phyloP scores from a whole-genome alignment of 2,329 filamentous ascomycete species.

The Fusarium subtropicale region DNA sequence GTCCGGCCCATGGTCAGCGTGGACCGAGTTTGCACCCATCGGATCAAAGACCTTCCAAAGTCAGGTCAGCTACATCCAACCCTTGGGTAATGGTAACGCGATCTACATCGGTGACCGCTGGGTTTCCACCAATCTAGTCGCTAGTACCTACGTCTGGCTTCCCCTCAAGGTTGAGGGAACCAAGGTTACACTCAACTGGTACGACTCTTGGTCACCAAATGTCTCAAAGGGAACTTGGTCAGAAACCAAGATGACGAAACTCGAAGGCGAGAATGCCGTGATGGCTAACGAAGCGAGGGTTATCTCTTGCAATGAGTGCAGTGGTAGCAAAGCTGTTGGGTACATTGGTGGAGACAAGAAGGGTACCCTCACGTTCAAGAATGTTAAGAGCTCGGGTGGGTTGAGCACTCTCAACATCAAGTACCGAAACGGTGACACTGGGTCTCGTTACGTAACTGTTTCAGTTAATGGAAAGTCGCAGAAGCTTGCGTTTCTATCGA shows the following conservation, averaged over 20 bases:
- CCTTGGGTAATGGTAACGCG: constrained; percentile 52
- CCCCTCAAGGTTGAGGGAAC: constrained; percentile 66
- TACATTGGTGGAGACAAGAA: constrained; percentile 64
- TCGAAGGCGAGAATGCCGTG: constrained; percentile 63
- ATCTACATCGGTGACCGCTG: constrained; percentile 78
- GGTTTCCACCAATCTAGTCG: constrained; percentile 68
- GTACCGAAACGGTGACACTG: constrained; percentile 66
- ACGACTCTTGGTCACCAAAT: constrained; percentile 66
- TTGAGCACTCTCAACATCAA: constrained; percentile 65
- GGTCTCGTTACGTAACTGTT: constrained; percentile 64
- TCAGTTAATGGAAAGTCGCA: constrained; percentile 65
- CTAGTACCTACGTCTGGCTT: constrained; percentile 73
- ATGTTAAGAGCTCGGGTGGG: constrained; percentile 58
- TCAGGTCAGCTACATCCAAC: constrained; percentile 71
- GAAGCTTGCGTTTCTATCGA: constrained; percentile 66
- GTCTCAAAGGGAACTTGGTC: constrained; percentile 57
- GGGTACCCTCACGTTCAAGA: constrained; percentile 61
- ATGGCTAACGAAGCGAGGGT: constrained; percentile 59
- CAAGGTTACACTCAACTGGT: constrained; percentile 62
- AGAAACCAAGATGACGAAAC: constrained; percentile 58
- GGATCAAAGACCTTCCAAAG: constrained; percentile 69
- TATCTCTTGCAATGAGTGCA: constrained; percentile 64
- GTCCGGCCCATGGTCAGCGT: constrained; percentile 69
- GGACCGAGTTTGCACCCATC: constrained; percentile 67
- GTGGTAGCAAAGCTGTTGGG: constrained; percentile 61